These are phyloP conservation scores for Thinopyrum elongatum DNA, from an alignment of 176 grass and related monocot genomes.

Conservation along the genomic window DNA sequence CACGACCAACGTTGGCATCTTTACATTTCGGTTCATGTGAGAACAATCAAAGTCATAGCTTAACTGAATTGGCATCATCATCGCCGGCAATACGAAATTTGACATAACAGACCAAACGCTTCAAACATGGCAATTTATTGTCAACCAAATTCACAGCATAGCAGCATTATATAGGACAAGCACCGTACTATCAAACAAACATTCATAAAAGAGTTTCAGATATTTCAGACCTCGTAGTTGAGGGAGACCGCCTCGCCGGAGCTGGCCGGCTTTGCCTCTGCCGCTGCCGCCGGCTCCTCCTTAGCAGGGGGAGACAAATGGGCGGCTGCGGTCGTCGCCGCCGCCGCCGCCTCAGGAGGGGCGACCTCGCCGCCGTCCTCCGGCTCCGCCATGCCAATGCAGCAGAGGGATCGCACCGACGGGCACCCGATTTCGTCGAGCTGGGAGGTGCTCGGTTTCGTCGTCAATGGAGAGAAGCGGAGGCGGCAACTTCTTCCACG, in stretches of 20 bases:
- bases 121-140: not conserved
- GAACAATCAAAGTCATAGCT: not conserved
- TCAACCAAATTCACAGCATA: not conserved
- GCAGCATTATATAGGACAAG: not conserved
- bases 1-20: not conserved
- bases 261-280: not conserved
- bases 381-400: constrained; percentile 4
- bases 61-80: not conserved
- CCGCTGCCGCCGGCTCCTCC: not conserved
- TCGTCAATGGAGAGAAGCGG: not conserved
- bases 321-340: not conserved
- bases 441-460: not conserved
- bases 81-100: not conserved
- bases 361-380: constrained; percentile 9
- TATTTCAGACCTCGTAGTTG: constrained; percentile 71
- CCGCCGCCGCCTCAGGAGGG: not conserved
- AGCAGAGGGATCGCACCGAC: not conserved
- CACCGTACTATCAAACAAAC: not conserved
- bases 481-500: not conserved
- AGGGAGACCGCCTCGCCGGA: constrained; percentile 59
- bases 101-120: not conserved
- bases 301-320: not conserved
- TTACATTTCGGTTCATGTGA: not conserved
- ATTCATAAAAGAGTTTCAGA: not conserved
- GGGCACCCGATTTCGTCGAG: not conserved